Base-by-base conservation (phyloP, 495 filamentous ascomycete species). In the Usnea hakonensis region DNA sequence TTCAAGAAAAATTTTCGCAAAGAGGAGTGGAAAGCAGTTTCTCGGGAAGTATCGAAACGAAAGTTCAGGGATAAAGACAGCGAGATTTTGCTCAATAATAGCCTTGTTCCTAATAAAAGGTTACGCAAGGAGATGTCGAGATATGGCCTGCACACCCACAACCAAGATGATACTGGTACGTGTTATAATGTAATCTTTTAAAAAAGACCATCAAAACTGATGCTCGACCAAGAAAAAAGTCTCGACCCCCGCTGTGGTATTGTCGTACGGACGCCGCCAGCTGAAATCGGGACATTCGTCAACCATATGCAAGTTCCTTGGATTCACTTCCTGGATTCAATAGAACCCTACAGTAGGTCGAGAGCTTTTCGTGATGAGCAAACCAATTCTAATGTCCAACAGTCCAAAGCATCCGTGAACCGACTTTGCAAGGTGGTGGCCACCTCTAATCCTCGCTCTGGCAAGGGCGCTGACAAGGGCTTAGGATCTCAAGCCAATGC, bases 41-140 rank as follows among this genome's bases (percentile, higher is more conserved):
- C 46, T 61, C 60, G 52, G 19, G 62, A 64, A 50, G 30, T 68
- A 23, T 23, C 28, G 11, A 54, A 62, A 44, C 56, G 66, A 32
- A 63, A 61, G 55, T 14, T 26, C 37, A 19, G 46, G 26, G 35
- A 36, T 16, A 68, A 64, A 55, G 61, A 66, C 30, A 68, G 58
- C 46, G 62, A 66, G 43, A 38, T 68, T 23, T 32, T 40, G 35
- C 26, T 58, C 33, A 57, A 57, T 44, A 55, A 61, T 3, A 38
- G 50, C 0, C 58, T 48, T 33, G 56, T 68, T 13, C 37, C 44
- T 26, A 14, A 38, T 6, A 63, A 55, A 57, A 65, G 55, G 53
- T 10, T 65, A 11, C 61, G 58, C 33, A 65, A 66, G 30, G 66
- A 63, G 44, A 66, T 60, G 41, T 64, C 58, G n/a, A 52, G 66